Percentiles rank a stretch among this genome's conserved stretches.
These are phyloP conservation scores for Glaciozyma antarctica DNA, from an alignment of 768 basidiomycete genomes.

Conservation along the genomic window DNA sequence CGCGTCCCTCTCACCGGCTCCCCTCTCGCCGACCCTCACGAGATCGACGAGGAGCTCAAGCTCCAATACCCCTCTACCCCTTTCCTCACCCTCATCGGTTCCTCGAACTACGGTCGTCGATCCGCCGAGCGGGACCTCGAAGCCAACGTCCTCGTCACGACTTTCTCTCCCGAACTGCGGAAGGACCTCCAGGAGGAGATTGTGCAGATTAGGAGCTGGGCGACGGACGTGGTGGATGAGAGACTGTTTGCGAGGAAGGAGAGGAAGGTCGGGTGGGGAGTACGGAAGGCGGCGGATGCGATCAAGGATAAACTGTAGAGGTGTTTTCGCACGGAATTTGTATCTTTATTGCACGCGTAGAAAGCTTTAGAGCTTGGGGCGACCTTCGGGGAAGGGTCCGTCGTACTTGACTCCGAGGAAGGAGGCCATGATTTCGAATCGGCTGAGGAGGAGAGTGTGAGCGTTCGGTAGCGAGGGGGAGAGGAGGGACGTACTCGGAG, in stretches of 20 bases:
- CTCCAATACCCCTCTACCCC: conserved; percentile 14
- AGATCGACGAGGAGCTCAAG: conserved; percentile 16
- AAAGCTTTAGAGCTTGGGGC: conserved; percentile 7
- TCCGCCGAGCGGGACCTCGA: conserved; percentile 34
- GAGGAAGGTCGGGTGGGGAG: conserved; percentile 28
- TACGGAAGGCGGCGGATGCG: conserved; percentile 27
- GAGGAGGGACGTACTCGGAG: not conserved
- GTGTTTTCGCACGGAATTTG: too few species aligned
- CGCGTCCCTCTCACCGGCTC: not conserved
- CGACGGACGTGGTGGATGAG: conserved; percentile 20
- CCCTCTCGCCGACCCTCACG: conserved; percentile 9
- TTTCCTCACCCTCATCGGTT: conserved; percentile 34
- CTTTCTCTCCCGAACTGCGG: conserved; percentile 9
- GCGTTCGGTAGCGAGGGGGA: too few species aligned
- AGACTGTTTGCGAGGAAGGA: conserved; percentile 27
- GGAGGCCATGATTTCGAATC: conserved; percentile 28
- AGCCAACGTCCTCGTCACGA: conserved; percentile 30
- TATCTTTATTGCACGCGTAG: too few species aligned
- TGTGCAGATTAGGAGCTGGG: conserved; percentile 19
- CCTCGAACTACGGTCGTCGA: conserved; percentile 34
- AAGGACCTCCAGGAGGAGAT: conserved; percentile 30
- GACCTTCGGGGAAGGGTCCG: conserved; percentile 4
- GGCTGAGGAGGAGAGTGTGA: not conserved
- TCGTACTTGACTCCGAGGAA: conserved; percentile 23
- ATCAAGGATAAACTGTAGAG: conserved; percentile 23